Base-by-base conservation (phyloP, 139 green algal species). In the Chlamydomonas sp. region DNA sequence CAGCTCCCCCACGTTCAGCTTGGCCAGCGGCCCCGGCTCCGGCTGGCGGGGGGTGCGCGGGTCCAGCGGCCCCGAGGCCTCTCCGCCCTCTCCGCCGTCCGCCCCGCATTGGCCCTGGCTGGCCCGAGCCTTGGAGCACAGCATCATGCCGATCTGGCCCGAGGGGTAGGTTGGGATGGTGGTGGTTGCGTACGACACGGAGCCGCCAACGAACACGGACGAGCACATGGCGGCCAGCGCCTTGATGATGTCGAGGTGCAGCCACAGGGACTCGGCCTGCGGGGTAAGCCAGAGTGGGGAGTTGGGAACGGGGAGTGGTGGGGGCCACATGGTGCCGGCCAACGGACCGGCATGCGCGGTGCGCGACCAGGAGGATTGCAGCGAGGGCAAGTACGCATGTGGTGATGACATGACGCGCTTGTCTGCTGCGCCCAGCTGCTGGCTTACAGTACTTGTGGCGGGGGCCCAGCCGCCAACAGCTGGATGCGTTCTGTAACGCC, bases 91-190 rank as follows among this genome's bases (percentile, higher is more conserved):
- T 5, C 9, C 9, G n/a, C 60, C 77, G 20, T 20, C 61, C 0
- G 76, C 89, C 60, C 78, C 69, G 71, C 82, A 71, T 2, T 72
- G 63, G 16, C 74, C 73, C 63, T 81, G 31, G 8, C 4, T 74
- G 7, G 74, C 2, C 12, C 85, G 49, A 1, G 91, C 93, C 93
- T 99, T 99, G 72, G 93, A 91, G 92, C 97, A 99, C 8, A 99
- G 78, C 96, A 99, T 97, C 93, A 99, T 99, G 2, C 98, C 98
- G 81, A 99, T 99, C 91, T 99, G 73, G 2, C 83, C 83, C 63
- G 83, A 88, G 78, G 98, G 98, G 91, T 99, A 99, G 20, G 98
- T 99, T 31, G 98, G 98, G 80, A 99, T 99, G 91, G 96, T 98
- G 87, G 95, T 98, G 94, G 96, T 98, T 1, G 93, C 98, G 92